Evolutionary conservation across 108 stramenopile species (phyloP), one percentile per base, ranked within the genome.

Genomic region (Epithemia pelagica): DNA sequence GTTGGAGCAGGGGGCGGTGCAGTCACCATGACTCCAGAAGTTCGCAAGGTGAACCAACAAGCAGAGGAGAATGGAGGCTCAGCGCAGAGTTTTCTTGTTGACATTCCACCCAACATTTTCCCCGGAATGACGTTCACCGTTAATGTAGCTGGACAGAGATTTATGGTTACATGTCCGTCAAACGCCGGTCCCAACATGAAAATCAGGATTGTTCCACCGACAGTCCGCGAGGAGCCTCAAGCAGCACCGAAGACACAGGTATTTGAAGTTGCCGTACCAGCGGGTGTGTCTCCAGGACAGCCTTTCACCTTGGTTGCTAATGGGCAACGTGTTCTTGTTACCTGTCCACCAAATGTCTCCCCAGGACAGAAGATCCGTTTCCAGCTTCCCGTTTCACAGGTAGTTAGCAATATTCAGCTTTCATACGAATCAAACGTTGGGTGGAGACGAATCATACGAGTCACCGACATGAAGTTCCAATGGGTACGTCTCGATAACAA

Each of bases 281-380:
- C 78, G 5, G 96, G 93, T 24, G 93, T 96, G 0, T 62, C 62
- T 10, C 88, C 93, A 10, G 82, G 84, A 32, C 90, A 93, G 69
- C 87, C 93, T 0, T 96, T 96, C 67, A 83, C 88, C 23, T 68
- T 96, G 28, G 68, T 95, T 63, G 96, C 96, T 19, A 82, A 85
- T 72, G 92, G 90, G 26, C 92, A 93, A 73, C 78, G 96, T 0
- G 96, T 96, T 0, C 68, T 96, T 58, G 93, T 96, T 2, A 95
- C 91, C 0, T 96, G 96, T 72, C 96, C 96, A 0, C 76, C 83
- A 20, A 95, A 91, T 62, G 92, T 87, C 2, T 66, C 74, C 8
- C 89, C 96, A 0, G 96, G 96, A 24, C 90, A 87, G 69, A 90
- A 80, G 69, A 89, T 96, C 31, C 75, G 96, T 59, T 96, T 96